Evolutionary conservation across 1,284 basidiomycete genomes (phyloP).

Genomic region (Rhodotorula sp.): DNA sequence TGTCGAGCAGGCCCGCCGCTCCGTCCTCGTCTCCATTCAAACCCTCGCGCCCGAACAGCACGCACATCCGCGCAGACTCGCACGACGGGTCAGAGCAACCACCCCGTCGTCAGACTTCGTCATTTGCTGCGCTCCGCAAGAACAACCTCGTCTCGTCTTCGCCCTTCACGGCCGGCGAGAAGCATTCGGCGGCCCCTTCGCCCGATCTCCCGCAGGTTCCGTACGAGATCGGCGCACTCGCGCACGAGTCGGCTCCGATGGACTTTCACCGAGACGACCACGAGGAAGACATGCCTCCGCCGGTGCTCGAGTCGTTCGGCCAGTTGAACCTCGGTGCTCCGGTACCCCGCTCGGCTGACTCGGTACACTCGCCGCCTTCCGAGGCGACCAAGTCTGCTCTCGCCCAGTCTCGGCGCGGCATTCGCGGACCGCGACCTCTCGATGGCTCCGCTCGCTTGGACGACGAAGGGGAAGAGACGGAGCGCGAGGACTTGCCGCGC

Average conservation of each 20-base stretch:
- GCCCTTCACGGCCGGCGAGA: conserved; percentile 23
- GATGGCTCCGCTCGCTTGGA: background rate
- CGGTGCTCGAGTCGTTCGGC: background rate
- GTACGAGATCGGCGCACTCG: conserved; percentile 31
- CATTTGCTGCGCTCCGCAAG: conserved; percentile 27
- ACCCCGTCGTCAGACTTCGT: conserved; percentile 16
- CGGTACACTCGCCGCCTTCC: background rate
- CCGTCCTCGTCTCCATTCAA: conserved; percentile 15
- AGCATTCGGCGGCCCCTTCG: conserved; percentile 13
- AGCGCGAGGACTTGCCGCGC: conserved; percentile 16
- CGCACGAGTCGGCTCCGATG: conserved; percentile 31
- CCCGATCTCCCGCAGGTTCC: conserved; percentile 31
- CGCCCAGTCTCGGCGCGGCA: conserved; percentile 21
- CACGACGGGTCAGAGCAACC: conserved; percentile 4
- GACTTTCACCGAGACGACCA: background rate
- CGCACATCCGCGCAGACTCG: background rate
- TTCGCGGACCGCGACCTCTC: conserved; percentile 27
- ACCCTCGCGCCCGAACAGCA: conserved; percentile 15
- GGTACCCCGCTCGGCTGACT: background rate
- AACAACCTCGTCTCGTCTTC: conserved; percentile 37
- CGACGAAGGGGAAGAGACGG: conserved; percentile 24
- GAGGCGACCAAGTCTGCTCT: conserved; percentile 9
- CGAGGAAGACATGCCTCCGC: background rate
- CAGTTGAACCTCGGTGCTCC: background rate
- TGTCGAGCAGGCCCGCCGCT: background rate